Percentiles rank a stretch among this genome's conserved stretches.
phyloP scores from a whole-genome alignment of 2,329 filamentous ascomycete species.

The Phialophora tarda region DNA sequence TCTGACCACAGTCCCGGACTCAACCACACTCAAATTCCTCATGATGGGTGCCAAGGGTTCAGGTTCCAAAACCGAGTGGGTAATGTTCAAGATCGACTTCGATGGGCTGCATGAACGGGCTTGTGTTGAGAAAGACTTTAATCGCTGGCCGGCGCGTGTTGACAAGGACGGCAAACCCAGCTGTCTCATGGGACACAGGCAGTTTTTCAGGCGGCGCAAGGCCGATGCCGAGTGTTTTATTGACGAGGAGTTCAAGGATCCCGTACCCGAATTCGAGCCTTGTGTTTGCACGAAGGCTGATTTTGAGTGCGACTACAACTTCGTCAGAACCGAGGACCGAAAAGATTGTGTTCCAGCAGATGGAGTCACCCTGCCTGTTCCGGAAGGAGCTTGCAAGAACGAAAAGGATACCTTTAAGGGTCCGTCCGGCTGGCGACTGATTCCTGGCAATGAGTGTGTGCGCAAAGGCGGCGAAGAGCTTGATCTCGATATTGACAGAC shows the following conservation, averaged over 20 bases:
- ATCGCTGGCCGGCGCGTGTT: conserved; percentile 84
- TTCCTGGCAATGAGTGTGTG: conserved; percentile 80
- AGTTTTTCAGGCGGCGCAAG: conserved; percentile 84
- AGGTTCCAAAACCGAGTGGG: conserved; percentile 59
- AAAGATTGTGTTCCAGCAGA: conserved; percentile 69
- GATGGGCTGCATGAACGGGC: conserved; percentile 77
- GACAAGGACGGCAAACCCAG: conserved; percentile 79
- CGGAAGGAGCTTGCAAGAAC: conserved; percentile 75
- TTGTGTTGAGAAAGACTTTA: conserved; percentile 78
- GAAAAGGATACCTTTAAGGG: conserved; percentile 77
- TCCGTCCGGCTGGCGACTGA: conserved; percentile 87
- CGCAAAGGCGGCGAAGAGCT: conserved; percentile 66
- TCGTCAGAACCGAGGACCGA: conserved; percentile 69
- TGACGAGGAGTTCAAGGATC: conserved; percentile 81
- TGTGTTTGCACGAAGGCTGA: conserved; percentile 84
- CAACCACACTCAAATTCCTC: conserved; percentile 89
- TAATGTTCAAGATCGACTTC: conserved; percentile 82
- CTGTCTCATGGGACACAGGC: conserved; percentile 95
- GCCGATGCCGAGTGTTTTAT: conserved; percentile 88
- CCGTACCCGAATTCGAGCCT: conserved; percentile 68
- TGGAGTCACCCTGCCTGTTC: conserved; percentile 64
- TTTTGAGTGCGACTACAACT: conserved; percentile 97
- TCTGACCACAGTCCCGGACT: conserved; percentile 88
- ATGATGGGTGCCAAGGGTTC: conserved; percentile 68
- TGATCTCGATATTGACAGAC: conserved; percentile 73